Base-by-base conservation (phyloP, 2,329 filamentous ascomycete species). In the Fusarium sororula region DNA sequence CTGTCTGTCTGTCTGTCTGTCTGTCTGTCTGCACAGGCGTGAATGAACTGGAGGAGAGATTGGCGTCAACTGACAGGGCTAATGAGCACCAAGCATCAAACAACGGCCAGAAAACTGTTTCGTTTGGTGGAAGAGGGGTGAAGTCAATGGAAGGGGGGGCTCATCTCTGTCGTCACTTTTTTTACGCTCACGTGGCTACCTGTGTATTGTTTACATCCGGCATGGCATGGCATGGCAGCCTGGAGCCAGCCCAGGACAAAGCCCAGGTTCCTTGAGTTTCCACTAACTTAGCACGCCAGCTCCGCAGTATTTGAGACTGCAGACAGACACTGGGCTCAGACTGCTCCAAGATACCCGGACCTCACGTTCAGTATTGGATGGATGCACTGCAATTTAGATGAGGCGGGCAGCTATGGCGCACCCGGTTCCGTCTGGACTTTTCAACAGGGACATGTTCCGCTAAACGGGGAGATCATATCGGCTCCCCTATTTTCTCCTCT, bases 71-170 rank as follows among this genome's bases (percentile, higher is more conserved):
- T 66, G 57, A 55, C 69, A 68, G 69, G 64, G 65, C 50, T 58
- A 57, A 35, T n/a, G n/a, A 61, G 47, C 45, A 50, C 53, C 55
- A 64, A 56, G 35, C 26, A 37, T 24, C 28, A 42, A 55, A 56
- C 37, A 42, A 56, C 15, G 37, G 48, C 28, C 61, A 28, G 28
- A 18, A 30, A 22, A 30, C 62, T 71, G 58, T 61, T 73, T 74
- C 61, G 72, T 72, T 74, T 74, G 68, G 66, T 72, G 57, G 72
- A 75, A 75, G 72, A 75, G 72, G 72, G 72, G 72, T 75, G 72
- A 75, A 75, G 26, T 50, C 35, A 37, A 75, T 75, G 61, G 72
- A 75, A 75, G 54, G 50, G 45, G 62, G 45, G 62, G 55, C 54
- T 60, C 61, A 59, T 51, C 26, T 63, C 47, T 70, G 69, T 73